Evolutionary conservation across 495 filamentous ascomycete species (phyloP), one percentile per base, ranked within the genome.

Genomic region (Aspergillus incahuasiensis): DNA sequence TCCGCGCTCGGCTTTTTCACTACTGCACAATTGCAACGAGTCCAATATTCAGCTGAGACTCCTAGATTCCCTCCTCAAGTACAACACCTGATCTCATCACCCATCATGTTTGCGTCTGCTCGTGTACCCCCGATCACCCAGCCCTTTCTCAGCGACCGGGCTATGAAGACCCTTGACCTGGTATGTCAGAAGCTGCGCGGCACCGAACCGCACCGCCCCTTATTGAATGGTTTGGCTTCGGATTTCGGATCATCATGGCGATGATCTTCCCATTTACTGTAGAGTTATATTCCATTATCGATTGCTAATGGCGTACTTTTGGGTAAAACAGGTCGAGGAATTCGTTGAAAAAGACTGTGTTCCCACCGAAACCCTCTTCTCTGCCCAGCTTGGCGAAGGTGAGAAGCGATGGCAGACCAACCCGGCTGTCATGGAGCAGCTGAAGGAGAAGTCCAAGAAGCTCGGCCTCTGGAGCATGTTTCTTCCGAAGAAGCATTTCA

Each of bases 381-480:
- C 82, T 47, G 86, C 89, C 61, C 88, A 94, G 75, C 80, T 95
- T 42, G 89, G 89, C 61, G 70, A 85, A 49, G 88, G 87, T 54
- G 78, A 84, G 38, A 68, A 83, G 56, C 82, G 91, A 80, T 88
- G 91, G 88, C 78, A 84, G 55, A 76, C 81, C 28, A 87, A 90
- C 67, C 94, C 94, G 20, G 65, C 81, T 24, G 75, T 98, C 55
- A 81, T 98, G 58, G 94, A 97, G 61, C 83, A 89, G 39, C 79
- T 98, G 58, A 98, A 98, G 80, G 72, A 74, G 46, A 89, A 89
- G 66, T 95, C 94, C 13, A 81, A 80, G 66, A 79, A 86, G 64
- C 76, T 92, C n/a, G 94, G 94, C 0, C 78, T 98, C 41, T 98
- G 94, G 94, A 98, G 97, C 70, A 88, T 98, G 84, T 98, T 98